Conservation (phyloP, 345 rosid genomes). For the Brassica napus region Da-Ae NC_063439.1:24434501-24435000, state of each 20-base stretch:
- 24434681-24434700: conserved; percentile 46
- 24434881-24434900: conserved; percentile 18
- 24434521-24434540: conserved; percentile 18
- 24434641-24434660: conserved; percentile 49
- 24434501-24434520: conserved; percentile 50
- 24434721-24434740: conserved; percentile 30
- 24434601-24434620: conserved; percentile 40
- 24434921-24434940: not conserved
- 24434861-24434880: conserved; percentile 45
- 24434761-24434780: conserved; percentile 43
- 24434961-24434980: not conserved
- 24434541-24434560: conserved; percentile 35
- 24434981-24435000: not conserved
- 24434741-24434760: conserved; percentile 45
- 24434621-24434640: conserved; percentile 49
- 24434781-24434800: conserved; percentile 58
- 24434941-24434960: not conserved
- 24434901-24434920: conserved; percentile 21
- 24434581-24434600: conserved; percentile 24
- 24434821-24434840: conserved; percentile 48
- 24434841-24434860: conserved; percentile 26
- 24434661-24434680: conserved; percentile 39
- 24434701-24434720: conserved; percentile 49
- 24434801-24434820: conserved; percentile 45
- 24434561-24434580: conserved; percentile 32